Conservation (phyloP, 441 rosid genomes). For the Mallotus japonicus region DNA sequence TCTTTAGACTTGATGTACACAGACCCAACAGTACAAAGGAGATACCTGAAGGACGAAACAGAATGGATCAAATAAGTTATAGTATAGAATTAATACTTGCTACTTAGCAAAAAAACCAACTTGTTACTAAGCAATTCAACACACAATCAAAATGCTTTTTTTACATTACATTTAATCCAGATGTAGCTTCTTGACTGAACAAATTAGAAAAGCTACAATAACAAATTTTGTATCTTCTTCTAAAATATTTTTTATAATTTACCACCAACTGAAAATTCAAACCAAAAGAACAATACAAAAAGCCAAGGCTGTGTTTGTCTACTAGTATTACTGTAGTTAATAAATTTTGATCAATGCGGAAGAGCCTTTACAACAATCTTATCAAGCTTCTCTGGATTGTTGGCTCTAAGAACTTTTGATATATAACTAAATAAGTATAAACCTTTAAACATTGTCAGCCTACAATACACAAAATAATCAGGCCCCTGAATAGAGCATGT, state of each 20-base stretch:
- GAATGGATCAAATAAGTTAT: not conserved
- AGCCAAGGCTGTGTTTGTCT: not conserved
- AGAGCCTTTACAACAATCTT: too few species aligned
- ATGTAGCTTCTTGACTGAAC: not conserved
- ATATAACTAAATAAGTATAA: not conserved
- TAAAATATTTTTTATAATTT: not conserved
- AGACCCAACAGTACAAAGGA: conserved; percentile 90
- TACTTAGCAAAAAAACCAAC: not conserved
- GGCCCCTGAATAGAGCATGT: not conserved
- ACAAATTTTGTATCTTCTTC: too few species aligned
- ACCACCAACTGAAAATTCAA: not conserved
- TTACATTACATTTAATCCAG: not conserved
- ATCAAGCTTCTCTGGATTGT: not conserved
- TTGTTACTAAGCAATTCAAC: not conserved
- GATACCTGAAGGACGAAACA: conserved; percentile 52
- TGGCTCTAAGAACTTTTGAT: not conserved
- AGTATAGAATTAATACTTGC: not conserved
- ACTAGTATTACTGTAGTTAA: not conserved
- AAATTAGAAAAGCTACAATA: not conserved
- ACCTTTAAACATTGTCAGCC: not conserved
- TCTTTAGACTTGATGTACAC: conserved; percentile 86
- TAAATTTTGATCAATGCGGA: not conserved
- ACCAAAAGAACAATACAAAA: not conserved
- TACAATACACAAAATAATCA: not conserved
- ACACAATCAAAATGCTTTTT: not conserved